Base-by-base conservation (phyloP, 169 alveolate genomes). In the Cryptosporidium bovis region DNA sequence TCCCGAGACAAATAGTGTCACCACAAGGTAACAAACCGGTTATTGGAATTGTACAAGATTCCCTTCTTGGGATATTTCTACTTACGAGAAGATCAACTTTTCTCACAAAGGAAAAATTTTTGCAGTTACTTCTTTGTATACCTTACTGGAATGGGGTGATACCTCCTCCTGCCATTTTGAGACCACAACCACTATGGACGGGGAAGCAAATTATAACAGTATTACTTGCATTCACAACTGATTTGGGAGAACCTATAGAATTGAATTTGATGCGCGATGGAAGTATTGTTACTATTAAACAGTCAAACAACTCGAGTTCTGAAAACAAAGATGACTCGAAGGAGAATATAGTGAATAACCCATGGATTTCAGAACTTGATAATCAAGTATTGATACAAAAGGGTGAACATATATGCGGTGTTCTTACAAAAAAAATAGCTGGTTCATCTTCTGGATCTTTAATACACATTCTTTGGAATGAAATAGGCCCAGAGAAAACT, bases 21-120 rank as follows among this genome's bases (percentile, higher is more conserved):
- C 99, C 99, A 33, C 99, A 99, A 92, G 98, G 99, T 16, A 99
- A 98, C 94, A 95, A 97, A 60, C 99, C 99, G 12, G 99, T 99
- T 65, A 99, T 98, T 99, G 99, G 99, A 82, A 96, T 99, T 60
- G 99, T 98, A 83, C 99, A 99, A 97, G 99, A 98, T 90, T 93
- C 99, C 20, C 92, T 98, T 77, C 93, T 98, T 31, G 99, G 99
- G 51, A 93, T 96, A 55, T 90, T 97, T 84, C 91, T 97, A 82
- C 96, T 98, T 82, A 98, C 99, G 27, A 93, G 95, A 64, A 94
- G 99, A 77, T 99, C 98, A 91, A 97, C 97, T 46, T 98, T 98
- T 83, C 66, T 99, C 77, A 96, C 97, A 55, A 92, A 92, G 90
- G 99, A 97, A 33, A 93, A 93, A 94, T 97, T 97, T 53, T 95